Percentiles rank a stretch among this genome's conserved stretches.
phyloP scores from a whole-genome alignment of 2,329 filamentous ascomycete genomes.

The Alternaria rosae region DNA sequence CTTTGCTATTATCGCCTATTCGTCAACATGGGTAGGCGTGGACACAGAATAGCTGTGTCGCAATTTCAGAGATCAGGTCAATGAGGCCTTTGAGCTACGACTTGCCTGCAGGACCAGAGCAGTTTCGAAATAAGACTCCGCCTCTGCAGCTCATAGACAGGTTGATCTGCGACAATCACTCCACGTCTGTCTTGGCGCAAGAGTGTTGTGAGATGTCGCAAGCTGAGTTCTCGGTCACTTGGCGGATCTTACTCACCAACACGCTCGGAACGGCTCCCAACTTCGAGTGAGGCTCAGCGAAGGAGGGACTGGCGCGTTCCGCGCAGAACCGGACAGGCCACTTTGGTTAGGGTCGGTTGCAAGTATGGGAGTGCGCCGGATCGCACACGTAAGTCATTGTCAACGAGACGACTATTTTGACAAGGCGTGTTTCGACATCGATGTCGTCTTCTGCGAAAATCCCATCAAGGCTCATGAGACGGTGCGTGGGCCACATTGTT shows the following conservation, averaged over 20 bases:
- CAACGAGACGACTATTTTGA: neutral
- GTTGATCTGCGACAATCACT: neutral
- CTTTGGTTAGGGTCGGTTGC: neutral
- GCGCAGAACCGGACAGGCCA: slow-evolving; percentile 6
- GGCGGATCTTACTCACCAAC: neutral
- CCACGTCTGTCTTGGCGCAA: neutral
- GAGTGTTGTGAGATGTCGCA: neutral
- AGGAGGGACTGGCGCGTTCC: slow-evolving; percentile 6
- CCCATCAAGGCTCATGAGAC: neutral
- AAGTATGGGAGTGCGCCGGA: neutral
- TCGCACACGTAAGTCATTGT: neutral
- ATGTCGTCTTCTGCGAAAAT: neutral
- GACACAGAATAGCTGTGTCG: neutral
- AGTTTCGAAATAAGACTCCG: too few relatives aligned
- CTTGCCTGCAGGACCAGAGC: neutral
- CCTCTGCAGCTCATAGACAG: neutral
- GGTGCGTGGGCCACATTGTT: neutral
- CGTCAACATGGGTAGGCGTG: neutral
- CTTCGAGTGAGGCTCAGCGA: slow-evolving; percentile 3
- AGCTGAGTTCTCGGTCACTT: neutral
- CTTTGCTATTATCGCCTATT: neutral
- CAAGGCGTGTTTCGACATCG: neutral
- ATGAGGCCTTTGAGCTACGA: neutral
- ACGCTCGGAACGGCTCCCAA: neutral
- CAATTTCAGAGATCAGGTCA: neutral